phyloP scores from a whole-genome alignment of 2,329 filamentous ascomycete genomes.

The Annulohypoxylon truncatum region DNA sequence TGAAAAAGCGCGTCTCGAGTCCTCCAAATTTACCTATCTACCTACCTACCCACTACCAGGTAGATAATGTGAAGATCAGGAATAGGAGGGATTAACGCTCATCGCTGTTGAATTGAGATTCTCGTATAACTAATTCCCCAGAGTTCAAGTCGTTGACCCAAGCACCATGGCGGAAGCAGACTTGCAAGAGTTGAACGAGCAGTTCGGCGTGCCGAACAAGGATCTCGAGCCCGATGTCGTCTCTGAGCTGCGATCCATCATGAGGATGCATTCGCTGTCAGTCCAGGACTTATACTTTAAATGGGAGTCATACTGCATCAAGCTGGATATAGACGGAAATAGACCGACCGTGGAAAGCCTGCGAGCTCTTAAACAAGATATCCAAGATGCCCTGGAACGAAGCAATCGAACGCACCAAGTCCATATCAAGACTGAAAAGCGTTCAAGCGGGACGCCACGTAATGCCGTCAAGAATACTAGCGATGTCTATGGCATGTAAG shows the following conservation, averaged over 20 bases:
- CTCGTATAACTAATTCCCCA: not conserved
- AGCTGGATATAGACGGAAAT: conserved; percentile 86
- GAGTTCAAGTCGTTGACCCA: not conserved
- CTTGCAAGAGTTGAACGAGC: conserved; percentile 57
- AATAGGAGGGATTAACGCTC: not conserved
- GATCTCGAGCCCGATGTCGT: conserved; percentile 81
- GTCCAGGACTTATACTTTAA: conserved; percentile 95
- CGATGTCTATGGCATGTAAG: conserved; percentile 87
- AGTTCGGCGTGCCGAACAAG: conserved; percentile 67
- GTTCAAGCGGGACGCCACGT: conserved; percentile 71
- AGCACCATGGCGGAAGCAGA: conserved; percentile 55
- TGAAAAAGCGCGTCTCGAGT: conserved; percentile 34
- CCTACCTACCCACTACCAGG: too few species aligned
- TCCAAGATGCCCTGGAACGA: conserved; percentile 86
- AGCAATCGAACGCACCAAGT: conserved; percentile 73
- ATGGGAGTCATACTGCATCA: conserved; percentile 98
- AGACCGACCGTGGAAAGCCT: conserved; percentile 76
- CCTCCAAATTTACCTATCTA: too few species aligned
- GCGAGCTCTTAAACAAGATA: conserved; percentile 83
- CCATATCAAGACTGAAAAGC: conserved; percentile 72
- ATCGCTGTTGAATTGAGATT: conserved; percentile 2
- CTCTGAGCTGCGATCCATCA: conserved; percentile 84
- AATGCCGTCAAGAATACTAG: conserved; percentile 64
- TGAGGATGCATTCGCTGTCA: conserved; percentile 83
- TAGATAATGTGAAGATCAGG: not conserved